Evolutionary conservation across 768 basidiomycete species (phyloP), one percentile per base, ranked within the genome.

Genomic region (Boletus sp.): DNA sequence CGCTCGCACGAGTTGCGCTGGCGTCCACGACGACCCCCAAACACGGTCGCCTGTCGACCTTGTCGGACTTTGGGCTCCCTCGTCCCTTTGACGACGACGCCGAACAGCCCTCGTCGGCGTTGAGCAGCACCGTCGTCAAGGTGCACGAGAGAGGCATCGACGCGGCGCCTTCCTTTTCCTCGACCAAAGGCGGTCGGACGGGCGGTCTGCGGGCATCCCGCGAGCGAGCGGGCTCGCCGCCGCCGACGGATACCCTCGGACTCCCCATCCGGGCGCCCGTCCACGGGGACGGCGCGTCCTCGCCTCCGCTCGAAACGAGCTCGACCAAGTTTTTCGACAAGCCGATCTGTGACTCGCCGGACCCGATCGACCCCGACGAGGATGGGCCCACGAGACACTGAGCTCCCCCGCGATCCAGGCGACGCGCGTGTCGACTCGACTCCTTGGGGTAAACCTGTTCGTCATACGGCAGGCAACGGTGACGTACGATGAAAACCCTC

Each of bases 331-430:
- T 48, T 30, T 57, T 65, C 14, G 54, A 47, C 51, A 37, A 47
- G 35, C 55, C 63, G 0, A 12, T 62, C 4, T 70, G 67, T n/a
- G 68, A 70, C 14, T 68, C 67, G 4, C 67, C 67, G 33, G 63
- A 65, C 6, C 24, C 50, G 58, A 58, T 68, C 14, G 30, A 41
- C 44, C 18, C 47, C 10, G 33, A 40, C 6, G 59, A 52, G 15
- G 42, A 39, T 15, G 14, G 50, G 39, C 47, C 17, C 20, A 9
- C 17, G 10, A 14, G 14, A 20, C 37, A n/a, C 28, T 28, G 48
- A 32, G 33, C 35, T 33, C 3, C 48, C 11, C 33, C 30, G 8
- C 24, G 36, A 17, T 24, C 17, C 15, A 4, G 36, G 20, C 29
- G 53, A 44, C 39, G 15, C 39, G 50, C 4, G 33, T 24, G 1